phyloP scores from a whole-genome alignment of 2,329 filamentous ascomycete species.

The Diaporthe citriasiana region DNA sequence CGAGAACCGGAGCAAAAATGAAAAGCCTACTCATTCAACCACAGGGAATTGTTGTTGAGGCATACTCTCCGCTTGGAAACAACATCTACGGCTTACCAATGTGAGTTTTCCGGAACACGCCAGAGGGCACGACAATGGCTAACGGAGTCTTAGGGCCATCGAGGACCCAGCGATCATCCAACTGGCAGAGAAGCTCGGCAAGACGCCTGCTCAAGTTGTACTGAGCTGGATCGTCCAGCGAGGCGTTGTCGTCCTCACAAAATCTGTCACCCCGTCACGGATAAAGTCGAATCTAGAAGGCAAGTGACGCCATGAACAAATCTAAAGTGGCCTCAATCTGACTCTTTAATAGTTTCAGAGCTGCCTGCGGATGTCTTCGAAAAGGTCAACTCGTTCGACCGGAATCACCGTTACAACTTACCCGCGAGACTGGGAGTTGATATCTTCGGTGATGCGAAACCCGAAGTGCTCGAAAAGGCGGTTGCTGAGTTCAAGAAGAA shows the following conservation, averaged over 20 bases:
- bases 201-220: constrained; percentile 66
- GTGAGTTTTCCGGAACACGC: constrained; percentile 14
- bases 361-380: constrained; percentile 38
- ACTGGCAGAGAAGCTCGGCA: constrained; percentile 65
- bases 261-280: constrained; percentile 65
- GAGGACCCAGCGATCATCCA: constrained; percentile 64
- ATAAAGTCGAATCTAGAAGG: constrained; percentile 62
- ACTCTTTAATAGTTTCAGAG: constrained; percentile 35
- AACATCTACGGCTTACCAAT: constrained; percentile 54
- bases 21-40: not conserved
- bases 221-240: constrained; percentile 69
- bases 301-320: not conserved
- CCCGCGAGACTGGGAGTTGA: constrained; percentile 38
- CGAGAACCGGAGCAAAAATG: not conserved
- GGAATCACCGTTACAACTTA: constrained; percentile 41
- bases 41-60: constrained; percentile 62
- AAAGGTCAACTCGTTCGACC: constrained; percentile 36
- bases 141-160: constrained; percentile 54
- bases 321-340: not conserved
- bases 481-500: constrained; percentile 42
- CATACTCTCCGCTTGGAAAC: constrained; percentile 72
- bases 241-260: constrained; percentile 67
- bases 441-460: constrained; percentile 43
- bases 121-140: not conserved
- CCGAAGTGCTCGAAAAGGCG: constrained; percentile 39